These are phyloP conservation scores for Jimgerdemannia flammicorona DNA, from an alignment of 192 early-diverging fungal genomes.

Conservation along the genomic window DNA sequence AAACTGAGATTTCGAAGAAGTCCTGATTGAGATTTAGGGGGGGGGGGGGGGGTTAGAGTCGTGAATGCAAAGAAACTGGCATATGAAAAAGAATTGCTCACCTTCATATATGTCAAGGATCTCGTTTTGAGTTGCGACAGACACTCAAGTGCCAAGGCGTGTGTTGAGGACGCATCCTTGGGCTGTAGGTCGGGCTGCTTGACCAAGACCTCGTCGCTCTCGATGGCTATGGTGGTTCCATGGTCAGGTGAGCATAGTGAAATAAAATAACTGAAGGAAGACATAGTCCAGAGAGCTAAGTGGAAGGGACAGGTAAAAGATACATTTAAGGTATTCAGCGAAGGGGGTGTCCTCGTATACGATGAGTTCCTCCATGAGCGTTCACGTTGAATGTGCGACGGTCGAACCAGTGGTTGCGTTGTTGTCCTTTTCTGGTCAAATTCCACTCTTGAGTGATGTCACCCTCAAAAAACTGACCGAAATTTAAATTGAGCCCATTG, in stretches of 20 bases:
- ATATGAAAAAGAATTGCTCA: not conserved
- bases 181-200: constrained; percentile 9
- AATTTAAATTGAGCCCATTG: too few relatives aligned
- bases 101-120: not conserved
- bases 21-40: constrained; percentile 19
- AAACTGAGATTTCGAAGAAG: constrained; percentile 40
- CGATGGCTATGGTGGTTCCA: constrained; percentile 1
- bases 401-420: not conserved
- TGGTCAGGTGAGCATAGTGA: not conserved
- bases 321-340: constrained; percentile 58
- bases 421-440: not conserved
- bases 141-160: not conserved
- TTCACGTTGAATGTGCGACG: not conserved
- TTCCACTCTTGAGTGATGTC: not conserved
- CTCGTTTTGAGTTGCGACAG: not conserved
- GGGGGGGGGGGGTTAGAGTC: not conserved
- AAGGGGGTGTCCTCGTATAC: constrained; percentile 63
- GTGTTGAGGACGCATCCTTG: not conserved
- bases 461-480: not conserved
- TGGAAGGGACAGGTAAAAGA: not conserved
- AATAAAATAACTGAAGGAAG: not conserved
- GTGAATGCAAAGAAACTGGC: not conserved
- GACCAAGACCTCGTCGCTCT: constrained; percentile 22
- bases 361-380: constrained; percentile 48
- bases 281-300: not conserved